phyloP scores from a whole-genome alignment of 2,329 filamentous ascomycete species.

The Scedosporium aurantiacum region DNA sequence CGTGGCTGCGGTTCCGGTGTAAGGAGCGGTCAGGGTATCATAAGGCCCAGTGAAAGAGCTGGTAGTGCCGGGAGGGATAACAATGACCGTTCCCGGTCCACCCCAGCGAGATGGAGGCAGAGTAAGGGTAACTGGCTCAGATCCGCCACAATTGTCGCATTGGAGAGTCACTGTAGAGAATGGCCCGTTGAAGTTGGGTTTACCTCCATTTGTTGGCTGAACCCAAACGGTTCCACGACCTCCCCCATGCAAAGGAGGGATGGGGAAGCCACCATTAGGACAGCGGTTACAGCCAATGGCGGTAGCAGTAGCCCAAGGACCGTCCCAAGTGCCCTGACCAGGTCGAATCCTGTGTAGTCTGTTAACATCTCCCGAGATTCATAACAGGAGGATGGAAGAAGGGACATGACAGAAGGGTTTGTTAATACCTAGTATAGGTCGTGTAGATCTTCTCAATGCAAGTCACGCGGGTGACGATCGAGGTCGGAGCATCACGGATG shows the following conservation, averaged over 20 bases:
- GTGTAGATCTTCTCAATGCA: constrained; percentile 1
- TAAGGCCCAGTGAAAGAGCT: constrained; percentile 2
- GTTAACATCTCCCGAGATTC: not conserved
- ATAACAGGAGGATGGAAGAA: not conserved
- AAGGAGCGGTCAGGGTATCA: constrained; percentile 5
- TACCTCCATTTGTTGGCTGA: not conserved
- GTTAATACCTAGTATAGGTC: constrained; percentile 2
- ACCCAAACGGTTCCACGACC: not conserved
- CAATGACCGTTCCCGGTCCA: constrained; percentile 1
- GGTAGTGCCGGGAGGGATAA: not conserved
- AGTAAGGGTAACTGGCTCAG: not conserved
- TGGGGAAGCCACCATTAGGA: not conserved
- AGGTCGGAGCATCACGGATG: constrained; percentile 8
- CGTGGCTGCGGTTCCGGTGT: not conserved
- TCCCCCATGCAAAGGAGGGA: not conserved
- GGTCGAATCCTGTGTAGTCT: not conserved
- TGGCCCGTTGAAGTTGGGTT: constrained; percentile 2
- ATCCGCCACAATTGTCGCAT: not conserved
- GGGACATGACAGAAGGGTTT: not conserved
- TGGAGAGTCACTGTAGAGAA: constrained; percentile 7
- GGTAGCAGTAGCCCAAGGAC: constrained; percentile 1
- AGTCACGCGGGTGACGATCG: constrained; percentile 8
- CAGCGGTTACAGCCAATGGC: not conserved
- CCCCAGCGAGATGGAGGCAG: not conserved
- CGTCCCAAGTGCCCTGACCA: not conserved